phyloP scores from a whole-genome alignment of 768 basidiomycete species.

The Lactarius psammicola region DNA sequence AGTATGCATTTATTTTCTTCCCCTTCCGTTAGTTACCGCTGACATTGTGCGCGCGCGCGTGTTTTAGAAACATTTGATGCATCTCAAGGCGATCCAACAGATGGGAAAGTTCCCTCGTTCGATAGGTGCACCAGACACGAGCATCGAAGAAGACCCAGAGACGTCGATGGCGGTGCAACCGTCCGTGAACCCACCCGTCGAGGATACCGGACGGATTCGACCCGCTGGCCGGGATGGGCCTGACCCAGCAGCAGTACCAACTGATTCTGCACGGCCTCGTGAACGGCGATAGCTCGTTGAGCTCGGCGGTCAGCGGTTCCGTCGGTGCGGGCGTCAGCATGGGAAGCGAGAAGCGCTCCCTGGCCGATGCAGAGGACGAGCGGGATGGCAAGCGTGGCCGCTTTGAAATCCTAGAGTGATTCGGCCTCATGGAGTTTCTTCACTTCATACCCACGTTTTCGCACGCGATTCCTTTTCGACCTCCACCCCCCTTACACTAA shows the following conservation, averaged over 20 bases:
- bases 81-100: slow-evolving; percentile 30
- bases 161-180: slow-evolving; percentile 37
- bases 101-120: slow-evolving; percentile 28
- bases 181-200: slow-evolving; percentile 23
- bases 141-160: slow-evolving; percentile 46
- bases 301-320: slow-evolving; percentile 1
- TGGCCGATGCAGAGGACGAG: slow-evolving; percentile 35
- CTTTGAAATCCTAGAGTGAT: slow-evolving; percentile 42
- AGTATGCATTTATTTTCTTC: slow-evolving; percentile 40
- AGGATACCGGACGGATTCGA: slow-evolving; percentile 48
- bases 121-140: slow-evolving; percentile 21
- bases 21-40: slow-evolving; percentile 1
- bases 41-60: slow-evolving; percentile 16
- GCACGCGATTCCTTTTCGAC: neutral
- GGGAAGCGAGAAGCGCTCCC: slow-evolving; percentile 28
- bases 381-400: slow-evolving; percentile 42
- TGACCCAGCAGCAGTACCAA: slow-evolving; percentile 86
- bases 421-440: neutral
- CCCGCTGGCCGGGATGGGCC: slow-evolving; percentile 83
- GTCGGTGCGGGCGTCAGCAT: slow-evolving; percentile 39
- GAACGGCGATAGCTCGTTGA: slow-evolving; percentile 45
- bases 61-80: slow-evolving; percentile 30
- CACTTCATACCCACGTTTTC: neutral
- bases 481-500: neutral
- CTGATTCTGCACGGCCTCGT: slow-evolving; percentile 74